Evolutionary conservation across 2,329 filamentous ascomycete genomes (phyloP), one percentile per base, ranked within the genome.

Genomic region (Diaporthe sp.): DNA sequence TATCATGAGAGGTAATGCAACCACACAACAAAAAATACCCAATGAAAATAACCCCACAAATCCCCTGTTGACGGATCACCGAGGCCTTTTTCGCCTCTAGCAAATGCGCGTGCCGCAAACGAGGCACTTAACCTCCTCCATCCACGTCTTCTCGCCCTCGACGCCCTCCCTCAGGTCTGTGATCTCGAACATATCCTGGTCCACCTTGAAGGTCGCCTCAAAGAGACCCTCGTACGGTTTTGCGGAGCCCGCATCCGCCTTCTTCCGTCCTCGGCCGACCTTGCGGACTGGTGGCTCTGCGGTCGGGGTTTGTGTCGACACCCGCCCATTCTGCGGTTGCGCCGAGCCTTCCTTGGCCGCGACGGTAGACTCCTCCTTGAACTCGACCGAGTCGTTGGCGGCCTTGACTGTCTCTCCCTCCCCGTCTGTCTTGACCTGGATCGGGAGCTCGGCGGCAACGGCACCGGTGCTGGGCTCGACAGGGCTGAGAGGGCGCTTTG

Each of bases 151-250:
- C 44, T 87, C 86, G 3, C 86, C 88, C 2, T 80, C 80, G 9
- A 91, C 82, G 13, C 84, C 83, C 42, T 85, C 80, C 62, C 90
- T 85, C 61, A 90, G 81, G 78, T 91, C 90, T 37, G 81, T 85
- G 70, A 91, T 87, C 77, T 90, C 87, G 70, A 91, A 85, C 31
- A 85, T 80, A 4, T 85, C 87, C 4, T 83, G 82, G 53, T 87
- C 86, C 79, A 88, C 86, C 76, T 84, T 84, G 34, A 91, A 83
- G 3, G 81, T 83, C 4, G 87, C 90, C 67, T 89, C 84, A 74
- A 91, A 91, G 7, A 89, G 81, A 0, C 87, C 88, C 55, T 87
- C 82, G 79, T 90, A 91, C 3, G 88, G 87, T 79, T 86, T 88
- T 39, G 80, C 77, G 67, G 79, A 80, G 71, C 81, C 78, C 42